Evolutionary conservation across 768 basidiomycete genomes (phyloP).

Genomic region (Naganishia onofrii): DNA sequence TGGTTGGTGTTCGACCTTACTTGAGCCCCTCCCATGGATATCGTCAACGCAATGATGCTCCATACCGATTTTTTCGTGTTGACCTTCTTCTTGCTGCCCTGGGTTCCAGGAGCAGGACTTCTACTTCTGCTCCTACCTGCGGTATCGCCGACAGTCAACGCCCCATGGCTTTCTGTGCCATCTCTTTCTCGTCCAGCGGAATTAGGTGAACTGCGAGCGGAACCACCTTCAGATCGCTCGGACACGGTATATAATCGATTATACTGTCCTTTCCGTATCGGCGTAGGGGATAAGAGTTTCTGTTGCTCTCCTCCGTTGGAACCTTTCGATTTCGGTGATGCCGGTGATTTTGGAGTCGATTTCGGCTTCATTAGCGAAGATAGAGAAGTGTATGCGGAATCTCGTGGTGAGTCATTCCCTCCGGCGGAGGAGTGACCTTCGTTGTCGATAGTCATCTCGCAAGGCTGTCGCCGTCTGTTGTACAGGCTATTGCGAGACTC

Average conservation of each 20-base stretch:
- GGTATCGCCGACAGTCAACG: slow-evolving; percentile 7
- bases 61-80: slow-evolving; percentile 44
- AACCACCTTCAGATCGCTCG: slow-evolving; percentile 20
- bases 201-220: slow-evolving; percentile 29
- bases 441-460: slow-evolving; percentile 3
- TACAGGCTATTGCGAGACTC: neutral
- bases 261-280: neutral
- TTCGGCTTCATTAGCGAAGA: slow-evolving; percentile 39
- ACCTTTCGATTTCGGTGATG: neutral
- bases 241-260: slow-evolving; percentile 18
- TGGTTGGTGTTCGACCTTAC: slow-evolving; percentile 32
- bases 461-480: neutral
- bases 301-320: slow-evolving; percentile 16
- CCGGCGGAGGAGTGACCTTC: neutral
- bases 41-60: slow-evolving; percentile 54
- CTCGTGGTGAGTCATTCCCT: neutral
- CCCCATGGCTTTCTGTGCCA: slow-evolving; percentile 21
- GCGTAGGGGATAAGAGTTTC: slow-evolving; percentile 25
- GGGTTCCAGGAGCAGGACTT: slow-evolving; percentile 25
- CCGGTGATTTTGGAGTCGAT: neutral
- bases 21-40: slow-evolving; percentile 83
- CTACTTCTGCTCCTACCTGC: neutral
- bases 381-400: slow-evolving; percentile 45
- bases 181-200: slow-evolving; percentile 24
- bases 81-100: slow-evolving; percentile 33